Base-by-base conservation (phyloP, 371 early-diverging fungal species). In the Haplosporangium sp. region DNA sequence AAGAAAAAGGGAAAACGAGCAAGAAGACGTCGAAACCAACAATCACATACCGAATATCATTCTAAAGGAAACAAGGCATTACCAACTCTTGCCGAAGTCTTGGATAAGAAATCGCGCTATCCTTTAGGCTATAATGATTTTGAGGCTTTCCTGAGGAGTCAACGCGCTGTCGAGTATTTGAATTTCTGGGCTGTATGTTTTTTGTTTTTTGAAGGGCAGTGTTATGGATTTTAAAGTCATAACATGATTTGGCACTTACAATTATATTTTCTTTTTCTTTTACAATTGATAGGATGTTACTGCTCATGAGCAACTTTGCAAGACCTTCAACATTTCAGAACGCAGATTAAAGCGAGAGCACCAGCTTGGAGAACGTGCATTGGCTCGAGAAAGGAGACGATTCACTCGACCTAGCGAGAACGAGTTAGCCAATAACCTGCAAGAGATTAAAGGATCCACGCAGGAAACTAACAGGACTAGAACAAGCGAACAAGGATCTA, bases 101-200 rank as follows among this genome's bases (percentile, higher is more conserved):
- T 75, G 20, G 71, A 76, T 17, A 76, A 76, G 56, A 76, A 37
- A 58, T 59, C 77, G 3, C 67, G 64, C 2, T 71, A 64, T 20
- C 77, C 77, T 20, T 53, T 76, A 17, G 58, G 81, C 39, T 81
- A 74, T 53, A 72, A 81, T 17, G 81, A 81, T 48, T 74, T 81
- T 74, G 81, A 81, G 58, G 81, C 74, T 0, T 81, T 74, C 35
- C 53, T 81, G 9, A 58, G 69, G 37, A 74, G 68, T 42, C 75
- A 74, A 4, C 71, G 75, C 1, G 81, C 75, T 1, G 81, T 71
- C 2, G 81, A 81, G 38, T 81, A 81, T 50, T 75, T 81, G 47
- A 74, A 81, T 40, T 81, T 81, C 63, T 78, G 79, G 79, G 67
- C 70, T 1, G 79, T 78, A 78, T 69, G 74, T 63, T 13, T 40